Conservation (phyloP, 208 protist genomes). For the Naegleria gruberi region DNA sequence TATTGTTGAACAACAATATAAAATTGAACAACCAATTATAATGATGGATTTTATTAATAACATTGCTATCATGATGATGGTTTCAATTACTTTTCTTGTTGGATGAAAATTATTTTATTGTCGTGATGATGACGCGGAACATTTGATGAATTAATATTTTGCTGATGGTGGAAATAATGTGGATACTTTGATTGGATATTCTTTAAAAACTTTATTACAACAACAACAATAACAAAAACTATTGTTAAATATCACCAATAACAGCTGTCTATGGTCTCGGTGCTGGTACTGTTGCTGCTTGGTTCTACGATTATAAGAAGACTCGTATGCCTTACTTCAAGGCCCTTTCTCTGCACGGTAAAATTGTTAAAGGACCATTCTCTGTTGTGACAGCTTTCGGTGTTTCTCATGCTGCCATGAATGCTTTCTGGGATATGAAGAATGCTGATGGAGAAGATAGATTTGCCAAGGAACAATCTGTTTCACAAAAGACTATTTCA, state of each 20-base stretch:
- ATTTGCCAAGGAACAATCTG: neutral
- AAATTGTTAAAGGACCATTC: neutral
- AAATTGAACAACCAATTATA: neutral
- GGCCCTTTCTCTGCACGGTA: neutral
- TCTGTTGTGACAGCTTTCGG: neutral
- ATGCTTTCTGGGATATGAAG: neutral
- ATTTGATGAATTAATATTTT: too few relatives aligned
- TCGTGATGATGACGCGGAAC: too few relatives aligned
- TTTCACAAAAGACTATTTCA: neutral
- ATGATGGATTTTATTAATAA: neutral
- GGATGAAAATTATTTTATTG: too few relatives aligned
- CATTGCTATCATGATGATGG: neutral
- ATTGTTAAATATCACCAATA: neutral
- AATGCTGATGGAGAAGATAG: neutral
- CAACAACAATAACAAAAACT: neutral
- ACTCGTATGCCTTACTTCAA: neutral
- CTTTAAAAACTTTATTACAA: too few relatives aligned
- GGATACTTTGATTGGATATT: too few relatives aligned
- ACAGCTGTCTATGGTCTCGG: neutral
- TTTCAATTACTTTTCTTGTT: neutral
- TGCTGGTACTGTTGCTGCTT: neutral
- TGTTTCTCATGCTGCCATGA: neutral
- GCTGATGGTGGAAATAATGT: too few relatives aligned
- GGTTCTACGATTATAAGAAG: slow-evolving; percentile 13
- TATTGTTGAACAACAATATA: too few relatives aligned